Evolutionary conservation across 345 rosid genomes (phyloP).

Genomic region (Atalantia buxifolia): DNA sequence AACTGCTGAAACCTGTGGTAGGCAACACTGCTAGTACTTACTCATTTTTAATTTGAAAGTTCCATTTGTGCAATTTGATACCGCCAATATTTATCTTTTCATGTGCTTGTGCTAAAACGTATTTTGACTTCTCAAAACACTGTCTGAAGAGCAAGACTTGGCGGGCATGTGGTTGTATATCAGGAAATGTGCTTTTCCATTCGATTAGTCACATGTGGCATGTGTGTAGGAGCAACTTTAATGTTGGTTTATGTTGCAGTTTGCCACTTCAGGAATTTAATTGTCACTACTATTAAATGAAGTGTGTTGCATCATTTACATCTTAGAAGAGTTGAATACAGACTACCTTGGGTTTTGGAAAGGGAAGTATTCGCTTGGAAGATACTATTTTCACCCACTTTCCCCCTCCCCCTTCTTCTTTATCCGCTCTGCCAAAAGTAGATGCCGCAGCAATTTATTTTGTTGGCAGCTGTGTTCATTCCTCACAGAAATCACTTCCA

Average conservation of each 20-base stretch:
- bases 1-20: constrained; percentile 94
- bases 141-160: background rate
- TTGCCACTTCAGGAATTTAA: background rate
- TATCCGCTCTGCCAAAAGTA: background rate
- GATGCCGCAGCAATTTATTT: background rate
- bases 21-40: constrained; percentile 19
- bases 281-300: background rate
- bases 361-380: background rate
- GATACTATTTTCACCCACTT: background rate
- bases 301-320: background rate
- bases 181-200: background rate
- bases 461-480: background rate
- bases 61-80: background rate
- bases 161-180: background rate
- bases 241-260: background rate
- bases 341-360: background rate
- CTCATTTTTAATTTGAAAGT: background rate
- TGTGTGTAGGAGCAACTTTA: background rate
- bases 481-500: background rate
- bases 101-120: background rate
- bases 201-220: no score
- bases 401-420: background rate
- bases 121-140: background rate
- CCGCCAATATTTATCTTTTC: background rate
- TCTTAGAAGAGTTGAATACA: background rate